phyloP scores from a whole-genome alignment of 768 basidiomycete genomes.

The Chiua virens region DNA sequence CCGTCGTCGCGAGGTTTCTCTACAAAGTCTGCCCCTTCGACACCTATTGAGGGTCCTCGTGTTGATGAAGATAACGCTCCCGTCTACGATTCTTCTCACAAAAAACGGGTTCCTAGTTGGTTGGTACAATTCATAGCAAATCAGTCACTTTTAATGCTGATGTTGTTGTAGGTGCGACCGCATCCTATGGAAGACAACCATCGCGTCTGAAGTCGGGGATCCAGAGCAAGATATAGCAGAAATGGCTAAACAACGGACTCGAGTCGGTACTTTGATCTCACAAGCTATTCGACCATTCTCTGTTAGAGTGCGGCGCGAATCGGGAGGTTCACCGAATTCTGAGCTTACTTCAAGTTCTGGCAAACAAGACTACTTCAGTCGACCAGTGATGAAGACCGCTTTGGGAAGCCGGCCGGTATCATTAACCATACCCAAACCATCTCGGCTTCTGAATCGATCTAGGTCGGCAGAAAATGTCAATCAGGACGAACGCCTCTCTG shows the following conservation, averaged over 20 bases:
- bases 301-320: conserved; percentile 38
- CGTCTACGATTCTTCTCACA: conserved; percentile 79
- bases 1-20: conserved; percentile 30
- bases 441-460: conserved; percentile 13
- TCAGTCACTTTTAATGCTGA: conserved; percentile 1
- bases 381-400: conserved; percentile 12
- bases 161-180: conserved; percentile 69
- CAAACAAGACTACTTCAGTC: conserved; percentile 25
- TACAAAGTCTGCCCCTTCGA: conserved; percentile 29
- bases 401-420: conserved; percentile 19
- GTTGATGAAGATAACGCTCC: conserved; percentile 50
- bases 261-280: conserved; percentile 53
- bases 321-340: conserved; percentile 32
- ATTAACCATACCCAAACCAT: conserved; percentile 21
- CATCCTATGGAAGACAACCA: conserved; percentile 78
- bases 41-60: conserved; percentile 37
- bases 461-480: conserved; percentile 32
- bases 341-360: conserved; percentile 16
- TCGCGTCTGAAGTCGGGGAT: conserved; percentile 45
- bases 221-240: conserved; percentile 38
- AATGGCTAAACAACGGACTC: conserved; percentile 39
- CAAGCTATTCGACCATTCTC: conserved; percentile 52
- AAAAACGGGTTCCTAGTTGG: conserved; percentile 86
- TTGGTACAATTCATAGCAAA: conserved; percentile 32
- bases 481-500: conserved; percentile 1